Conservation (phyloP, 2,329 filamentous ascomycete genomes). For the Nemania sp. region DNA sequence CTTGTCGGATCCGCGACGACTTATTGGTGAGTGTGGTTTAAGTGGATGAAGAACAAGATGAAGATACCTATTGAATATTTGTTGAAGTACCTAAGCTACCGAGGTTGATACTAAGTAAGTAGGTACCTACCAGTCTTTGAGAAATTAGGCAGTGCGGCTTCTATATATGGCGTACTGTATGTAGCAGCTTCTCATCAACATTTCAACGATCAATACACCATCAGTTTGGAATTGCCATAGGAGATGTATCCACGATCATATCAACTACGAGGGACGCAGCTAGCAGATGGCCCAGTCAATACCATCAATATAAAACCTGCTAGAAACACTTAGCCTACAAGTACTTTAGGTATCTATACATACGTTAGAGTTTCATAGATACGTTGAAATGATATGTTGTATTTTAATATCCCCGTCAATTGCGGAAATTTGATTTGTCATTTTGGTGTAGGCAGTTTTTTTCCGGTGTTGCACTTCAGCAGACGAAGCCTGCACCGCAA, state of each 20-base stretch:
- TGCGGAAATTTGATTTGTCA: not conserved
- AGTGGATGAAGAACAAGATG: not conserved
- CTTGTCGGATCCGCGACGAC: not conserved
- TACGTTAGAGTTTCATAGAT: too few relatives aligned
- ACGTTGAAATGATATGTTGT: not conserved
- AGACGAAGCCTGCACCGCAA: not conserved
- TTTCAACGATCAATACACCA: not conserved
- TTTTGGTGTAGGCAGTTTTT: not conserved
- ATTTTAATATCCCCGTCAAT: not conserved
- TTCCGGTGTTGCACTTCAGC: not conserved
- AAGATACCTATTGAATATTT: not conserved
- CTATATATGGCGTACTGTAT: slow-evolving; percentile 8
- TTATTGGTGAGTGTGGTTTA: not conserved
- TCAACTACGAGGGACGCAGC: too few relatives aligned
- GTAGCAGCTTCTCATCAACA: slow-evolving; percentile 1
- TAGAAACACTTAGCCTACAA: too few relatives aligned
- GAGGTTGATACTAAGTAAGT: not conserved
- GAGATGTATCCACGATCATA: too few relatives aligned
- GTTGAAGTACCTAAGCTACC: too few relatives aligned
- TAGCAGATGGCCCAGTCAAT: too few relatives aligned
- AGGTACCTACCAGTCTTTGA: too few relatives aligned
- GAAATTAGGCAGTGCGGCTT: slow-evolving; percentile 5
- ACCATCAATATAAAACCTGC: too few relatives aligned
- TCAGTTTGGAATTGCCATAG: not conserved
- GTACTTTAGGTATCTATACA: too few relatives aligned